Conservation (phyloP, 2,329 filamentous ascomycete genomes). For the Penicillium sp. region DNA sequence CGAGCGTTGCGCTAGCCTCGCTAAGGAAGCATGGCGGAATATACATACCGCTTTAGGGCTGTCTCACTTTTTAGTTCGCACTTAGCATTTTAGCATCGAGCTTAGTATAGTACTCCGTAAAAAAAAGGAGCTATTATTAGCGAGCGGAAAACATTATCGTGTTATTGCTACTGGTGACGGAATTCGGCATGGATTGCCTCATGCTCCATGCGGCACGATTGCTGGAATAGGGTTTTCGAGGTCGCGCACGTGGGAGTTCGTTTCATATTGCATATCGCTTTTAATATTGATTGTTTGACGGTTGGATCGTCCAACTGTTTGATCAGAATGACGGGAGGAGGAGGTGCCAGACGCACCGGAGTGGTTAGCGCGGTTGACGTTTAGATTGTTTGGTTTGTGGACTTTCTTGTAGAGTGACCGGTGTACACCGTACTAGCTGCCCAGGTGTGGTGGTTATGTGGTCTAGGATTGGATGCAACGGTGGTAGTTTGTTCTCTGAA, state of each 20-base stretch:
- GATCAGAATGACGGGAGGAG: neutral
- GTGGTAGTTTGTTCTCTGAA: neutral
- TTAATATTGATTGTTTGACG: neutral
- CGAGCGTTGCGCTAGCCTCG: neutral
- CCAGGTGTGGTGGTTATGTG: neutral
- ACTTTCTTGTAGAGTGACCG: neutral
- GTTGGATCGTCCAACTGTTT: neutral
- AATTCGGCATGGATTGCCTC: neutral
- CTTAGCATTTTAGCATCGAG: neutral
- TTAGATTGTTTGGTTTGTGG: neutral
- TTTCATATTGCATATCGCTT: neutral
- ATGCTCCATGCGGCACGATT: neutral
- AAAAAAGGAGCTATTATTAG: slow-evolving; percentile 3
- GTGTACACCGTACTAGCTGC: neutral
- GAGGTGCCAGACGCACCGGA: too few species aligned
- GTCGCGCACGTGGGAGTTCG: neutral
- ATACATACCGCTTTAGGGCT: neutral
- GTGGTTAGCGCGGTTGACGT: neutral
- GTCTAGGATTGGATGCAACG: neutral
- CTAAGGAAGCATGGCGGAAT: neutral
- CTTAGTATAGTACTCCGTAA: neutral
- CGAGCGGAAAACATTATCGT: neutral
- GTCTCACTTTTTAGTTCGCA: slow-evolving; percentile 3
- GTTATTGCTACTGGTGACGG: neutral
- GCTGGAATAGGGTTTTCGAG: neutral